Conservation (phyloP, 495 filamentous ascomycete genomes). For the Sabuloglossum arenarium region DNA sequence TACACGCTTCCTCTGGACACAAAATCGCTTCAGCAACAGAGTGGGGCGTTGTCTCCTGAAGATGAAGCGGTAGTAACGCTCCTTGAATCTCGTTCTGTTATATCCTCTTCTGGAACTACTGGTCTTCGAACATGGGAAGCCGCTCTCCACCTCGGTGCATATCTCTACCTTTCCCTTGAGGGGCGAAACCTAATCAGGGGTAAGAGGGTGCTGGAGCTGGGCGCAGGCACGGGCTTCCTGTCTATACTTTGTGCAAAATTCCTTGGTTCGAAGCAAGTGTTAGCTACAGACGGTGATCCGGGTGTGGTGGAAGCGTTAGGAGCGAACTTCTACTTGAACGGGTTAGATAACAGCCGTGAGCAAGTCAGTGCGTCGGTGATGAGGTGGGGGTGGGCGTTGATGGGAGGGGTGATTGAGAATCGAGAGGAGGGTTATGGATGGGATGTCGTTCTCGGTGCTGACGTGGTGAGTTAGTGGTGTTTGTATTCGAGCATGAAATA, state of each 20-base stretch:
- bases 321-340: slow-evolving; percentile 47
- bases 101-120: slow-evolving; percentile 59
- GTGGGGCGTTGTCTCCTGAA: slow-evolving; percentile 7
- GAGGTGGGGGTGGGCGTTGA: slow-evolving; percentile 36
- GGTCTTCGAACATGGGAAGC: slow-evolving; percentile 90
- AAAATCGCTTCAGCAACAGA: not conserved
- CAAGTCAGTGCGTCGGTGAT: slow-evolving; percentile 27
- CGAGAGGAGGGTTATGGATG: slow-evolving; percentile 10
- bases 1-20: slow-evolving; percentile 31
- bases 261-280: slow-evolving; percentile 37
- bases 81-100: slow-evolving; percentile 50
- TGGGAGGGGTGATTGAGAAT: slow-evolving; percentile 9
- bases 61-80: slow-evolving; percentile 24
- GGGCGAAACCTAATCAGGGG: slow-evolving; percentile 25
- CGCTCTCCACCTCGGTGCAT: slow-evolving; percentile 63
- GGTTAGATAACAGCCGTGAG: slow-evolving; percentile 22
- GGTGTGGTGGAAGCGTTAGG: slow-evolving; percentile 47
- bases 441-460: slow-evolving; percentile 21
- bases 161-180: slow-evolving; percentile 26
- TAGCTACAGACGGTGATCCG: slow-evolving; percentile 65
- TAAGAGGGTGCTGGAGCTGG: slow-evolving; percentile 63
- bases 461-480: slow-evolving; percentile 17
- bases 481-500: not conserved
- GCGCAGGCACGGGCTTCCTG: slow-evolving; percentile 73
- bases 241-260: slow-evolving; percentile 62